phyloP scores from a whole-genome alignment of 192 early-diverging fungal genomes.

The Coemansia sp. region DNA sequence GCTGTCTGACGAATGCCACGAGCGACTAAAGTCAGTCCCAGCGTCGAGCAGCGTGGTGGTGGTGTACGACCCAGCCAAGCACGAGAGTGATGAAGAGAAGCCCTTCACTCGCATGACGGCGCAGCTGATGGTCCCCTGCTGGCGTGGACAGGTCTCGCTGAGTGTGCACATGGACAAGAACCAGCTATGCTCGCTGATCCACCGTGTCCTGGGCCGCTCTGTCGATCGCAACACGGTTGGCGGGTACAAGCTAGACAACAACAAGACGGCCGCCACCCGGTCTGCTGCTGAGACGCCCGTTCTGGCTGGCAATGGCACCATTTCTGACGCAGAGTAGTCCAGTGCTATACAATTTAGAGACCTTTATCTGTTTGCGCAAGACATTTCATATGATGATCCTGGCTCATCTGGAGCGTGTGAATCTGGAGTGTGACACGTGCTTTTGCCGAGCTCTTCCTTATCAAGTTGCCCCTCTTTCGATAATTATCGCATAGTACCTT shows the following conservation, averaged over 20 bases:
- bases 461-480: background rate
- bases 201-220: constrained; percentile 50
- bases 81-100: constrained; percentile 27
- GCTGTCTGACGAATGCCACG: constrained; percentile 53
- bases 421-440: background rate
- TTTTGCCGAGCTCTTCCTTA: background rate
- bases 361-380: too few relatives aligned
- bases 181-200: constrained; percentile 64
- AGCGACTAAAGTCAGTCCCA: constrained; percentile 31
- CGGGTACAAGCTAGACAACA: constrained; percentile 41
- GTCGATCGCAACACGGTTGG: constrained; percentile 28
- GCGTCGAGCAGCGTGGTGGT: constrained; percentile 64
- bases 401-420: background rate
- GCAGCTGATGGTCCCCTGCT: constrained; percentile 66
- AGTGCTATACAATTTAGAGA: too few relatives aligned
- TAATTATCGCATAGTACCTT: background rate
- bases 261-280: constrained; percentile 19
- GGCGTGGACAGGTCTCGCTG: constrained; percentile 72
- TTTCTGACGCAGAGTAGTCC: background rate
- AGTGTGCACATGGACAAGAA: constrained; percentile 76
- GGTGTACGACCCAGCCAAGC: constrained; percentile 52
- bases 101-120: constrained; percentile 48
- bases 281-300: constrained; percentile 1
- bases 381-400: constrained; percentile 1
- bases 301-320: background rate